Conservation (phyloP, 2,329 filamentous ascomycete genomes). For the Aspergillus terreus region DNA sequence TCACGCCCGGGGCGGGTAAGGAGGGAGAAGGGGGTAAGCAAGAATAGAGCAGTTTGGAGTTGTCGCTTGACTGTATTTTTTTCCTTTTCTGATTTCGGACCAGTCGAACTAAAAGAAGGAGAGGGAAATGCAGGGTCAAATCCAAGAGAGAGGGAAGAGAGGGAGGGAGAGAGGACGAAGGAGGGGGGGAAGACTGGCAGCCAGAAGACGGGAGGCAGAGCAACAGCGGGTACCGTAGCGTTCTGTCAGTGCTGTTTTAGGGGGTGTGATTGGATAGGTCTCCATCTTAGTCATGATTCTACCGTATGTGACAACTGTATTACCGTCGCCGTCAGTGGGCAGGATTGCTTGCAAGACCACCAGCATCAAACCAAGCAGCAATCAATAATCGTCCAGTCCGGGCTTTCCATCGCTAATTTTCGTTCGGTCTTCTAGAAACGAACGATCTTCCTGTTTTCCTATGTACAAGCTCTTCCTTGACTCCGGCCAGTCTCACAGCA, state of each 20-base stretch:
- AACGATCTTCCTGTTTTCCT: no score
- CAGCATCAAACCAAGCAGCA: no score
- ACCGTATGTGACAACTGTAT: no score
- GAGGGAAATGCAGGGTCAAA: conserved; percentile 8
- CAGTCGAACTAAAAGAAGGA: conserved; percentile 17
- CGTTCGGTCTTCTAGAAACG: no score
- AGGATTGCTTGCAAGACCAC: no score
- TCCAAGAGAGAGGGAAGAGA: conserved; percentile 18
- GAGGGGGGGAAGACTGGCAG: conserved; percentile 11
- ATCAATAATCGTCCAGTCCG: no score
- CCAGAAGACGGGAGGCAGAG: conserved; percentile 8
- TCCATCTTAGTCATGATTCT: conserved; percentile 1
- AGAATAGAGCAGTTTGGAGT: not conserved
- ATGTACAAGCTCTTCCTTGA: not conserved
- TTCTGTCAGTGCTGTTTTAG: conserved; percentile 4
- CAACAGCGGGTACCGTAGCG: conserved; percentile 8
- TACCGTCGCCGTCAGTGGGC: no score
- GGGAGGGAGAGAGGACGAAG: conserved; percentile 14
- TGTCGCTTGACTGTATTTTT: not conserved
- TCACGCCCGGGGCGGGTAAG: not conserved
- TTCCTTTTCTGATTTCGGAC: conserved; percentile 1
- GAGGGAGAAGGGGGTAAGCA: conserved; percentile 6
- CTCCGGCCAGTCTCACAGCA: not conserved
- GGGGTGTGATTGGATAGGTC: conserved; percentile 6
- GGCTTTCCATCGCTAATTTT: no score